A percentile compares a stretch with the other conserved stretches of the same genome.
Evolutionary conservation across 768 basidiomycete species (phyloP).

Genomic region (Xanthoconium purpureum): DNA sequence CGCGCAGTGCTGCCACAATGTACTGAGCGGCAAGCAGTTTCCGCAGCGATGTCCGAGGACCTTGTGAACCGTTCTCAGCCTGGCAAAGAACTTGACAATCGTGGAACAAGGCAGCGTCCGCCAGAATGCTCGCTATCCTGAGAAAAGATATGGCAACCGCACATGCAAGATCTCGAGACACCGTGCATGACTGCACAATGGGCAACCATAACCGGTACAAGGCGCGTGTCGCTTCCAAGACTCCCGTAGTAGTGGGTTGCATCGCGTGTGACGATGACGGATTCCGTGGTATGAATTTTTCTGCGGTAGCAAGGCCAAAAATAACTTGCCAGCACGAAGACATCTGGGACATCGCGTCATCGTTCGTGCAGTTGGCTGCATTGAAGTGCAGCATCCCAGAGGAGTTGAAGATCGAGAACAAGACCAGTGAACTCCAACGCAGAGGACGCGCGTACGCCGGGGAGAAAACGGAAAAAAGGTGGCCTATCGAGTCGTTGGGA

Average conservation of each 20-base stretch:
- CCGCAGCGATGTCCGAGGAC: background rate
- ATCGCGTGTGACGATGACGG: background rate
- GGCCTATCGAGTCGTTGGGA: background rate
- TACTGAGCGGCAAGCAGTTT: slow-evolving; percentile 22
- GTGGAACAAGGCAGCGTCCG: slow-evolving; percentile 36
- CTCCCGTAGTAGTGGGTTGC: background rate
- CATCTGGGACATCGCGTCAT: slow-evolving; percentile 4
- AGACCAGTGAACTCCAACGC: slow-evolving; percentile 43
- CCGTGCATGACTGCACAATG: slow-evolving; percentile 18
- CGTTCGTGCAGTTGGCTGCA: background rate
- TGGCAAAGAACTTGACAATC: slow-evolving; percentile 36
- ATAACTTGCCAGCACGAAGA: slow-evolving; percentile 39
- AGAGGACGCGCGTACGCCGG: slow-evolving; percentile 26
- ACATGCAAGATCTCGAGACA: slow-evolving; percentile 31
- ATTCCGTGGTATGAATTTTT: slow-evolving; percentile 25
- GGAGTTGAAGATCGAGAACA: slow-evolving; percentile 36
- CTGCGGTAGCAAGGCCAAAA: slow-evolving; percentile 39
- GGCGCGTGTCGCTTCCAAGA: slow-evolving; percentile 29
- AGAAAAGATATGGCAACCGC: slow-evolving; percentile 44
- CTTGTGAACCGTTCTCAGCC: slow-evolving; percentile 21
- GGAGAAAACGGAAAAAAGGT: slow-evolving; percentile 27
- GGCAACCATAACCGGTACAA: slow-evolving; percentile 44
- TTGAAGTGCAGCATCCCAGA: background rate
- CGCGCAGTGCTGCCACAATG: slow-evolving; percentile 26
- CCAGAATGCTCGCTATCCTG: slow-evolving; percentile 39